Evolutionary conservation across 257 asterid genomes (phyloP).

Genomic region (Jacaranda copaia): DNA sequence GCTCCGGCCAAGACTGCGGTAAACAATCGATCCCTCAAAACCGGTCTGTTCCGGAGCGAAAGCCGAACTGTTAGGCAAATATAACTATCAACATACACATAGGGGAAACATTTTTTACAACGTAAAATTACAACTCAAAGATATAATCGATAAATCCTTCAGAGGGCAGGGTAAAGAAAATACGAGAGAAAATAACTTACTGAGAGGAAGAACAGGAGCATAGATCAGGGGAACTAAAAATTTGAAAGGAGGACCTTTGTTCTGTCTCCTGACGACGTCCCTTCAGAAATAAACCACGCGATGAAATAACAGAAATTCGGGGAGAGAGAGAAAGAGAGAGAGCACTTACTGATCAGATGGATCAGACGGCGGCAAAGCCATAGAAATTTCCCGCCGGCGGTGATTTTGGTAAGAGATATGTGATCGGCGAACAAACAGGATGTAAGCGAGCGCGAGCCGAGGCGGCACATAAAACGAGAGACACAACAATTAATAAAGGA

Average conservation of each 20-base stretch:
- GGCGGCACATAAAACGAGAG: no score
- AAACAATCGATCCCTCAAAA: slow-evolving; percentile 78
- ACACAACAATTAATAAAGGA: no score
- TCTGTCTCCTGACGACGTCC: slow-evolving; percentile 58
- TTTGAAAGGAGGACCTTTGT: slow-evolving; percentile 65
- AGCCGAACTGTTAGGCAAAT: slow-evolving; percentile 42
- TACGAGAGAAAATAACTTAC: slow-evolving; percentile 43
- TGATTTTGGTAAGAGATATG: neutral
- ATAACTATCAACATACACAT: neutral
- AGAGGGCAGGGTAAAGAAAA: no score
- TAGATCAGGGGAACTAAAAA: slow-evolving; percentile 69
- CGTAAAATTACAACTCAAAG: no score
- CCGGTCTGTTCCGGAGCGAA: slow-evolving; percentile 65
- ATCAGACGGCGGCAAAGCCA: slow-evolving; percentile 49
- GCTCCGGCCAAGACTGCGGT: slow-evolving; percentile 81
- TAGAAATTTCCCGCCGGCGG: slow-evolving; percentile 11
- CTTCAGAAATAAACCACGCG: slow-evolving; percentile 34
- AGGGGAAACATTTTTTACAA: no score
- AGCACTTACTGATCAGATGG: slow-evolving; percentile 43
- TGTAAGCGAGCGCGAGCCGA: no score
- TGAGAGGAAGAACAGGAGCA: slow-evolving; percentile 86
- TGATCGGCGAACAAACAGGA: neutral
- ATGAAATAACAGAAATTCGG: neutral
- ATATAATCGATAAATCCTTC: neutral
- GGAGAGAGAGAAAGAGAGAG: slow-evolving; percentile 34